Conservation (phyloP, 1,284 basidiomycete genomes). For the Apiotrichum gracile region DNA sequence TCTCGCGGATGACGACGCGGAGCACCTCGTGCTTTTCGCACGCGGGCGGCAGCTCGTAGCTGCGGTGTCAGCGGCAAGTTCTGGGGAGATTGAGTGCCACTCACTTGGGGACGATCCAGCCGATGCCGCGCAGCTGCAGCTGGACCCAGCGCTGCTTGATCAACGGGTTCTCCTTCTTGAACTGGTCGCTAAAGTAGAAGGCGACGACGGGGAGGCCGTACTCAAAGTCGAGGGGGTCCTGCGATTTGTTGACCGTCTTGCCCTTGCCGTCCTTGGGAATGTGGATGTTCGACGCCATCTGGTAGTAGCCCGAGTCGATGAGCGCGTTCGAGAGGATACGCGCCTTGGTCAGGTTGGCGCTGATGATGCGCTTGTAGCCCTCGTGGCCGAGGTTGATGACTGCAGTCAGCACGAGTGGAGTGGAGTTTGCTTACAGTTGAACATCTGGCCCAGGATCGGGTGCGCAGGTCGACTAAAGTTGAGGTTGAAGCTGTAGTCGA, state of each 20-base stretch:
- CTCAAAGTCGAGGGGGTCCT: slow-evolving; percentile 33
- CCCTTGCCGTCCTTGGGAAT: slow-evolving; percentile 20
- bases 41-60: slow-evolving; percentile 69
- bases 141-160: slow-evolving; percentile 88
- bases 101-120: slow-evolving; percentile 69
- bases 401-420: neutral
- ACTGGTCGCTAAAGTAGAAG: slow-evolving; percentile 80
- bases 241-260: slow-evolving; percentile 16
- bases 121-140: slow-evolving; percentile 39
- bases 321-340: slow-evolving; percentile 78
- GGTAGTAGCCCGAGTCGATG: slow-evolving; percentile 71
- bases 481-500: slow-evolving; percentile 74
- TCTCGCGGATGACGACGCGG: slow-evolving; percentile 79
- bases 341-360: slow-evolving; percentile 72
- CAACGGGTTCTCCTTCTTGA: slow-evolving; percentile 63
- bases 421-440: slow-evolving; percentile 55
- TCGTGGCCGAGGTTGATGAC: slow-evolving; percentile 70
- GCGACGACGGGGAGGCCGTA: slow-evolving; percentile 79
- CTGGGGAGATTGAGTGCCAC: too few species aligned
- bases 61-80: slow-evolving; percentile 13
- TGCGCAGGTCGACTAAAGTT: slow-evolving; percentile 80
- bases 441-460: slow-evolving; percentile 87
- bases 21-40: slow-evolving; percentile 69
- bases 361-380: slow-evolving; percentile 68
- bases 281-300: slow-evolving; percentile 51